Evolutionary conservation across 805 yeast genomes (phyloP).

Genomic region (Candida oleophila): DNA sequence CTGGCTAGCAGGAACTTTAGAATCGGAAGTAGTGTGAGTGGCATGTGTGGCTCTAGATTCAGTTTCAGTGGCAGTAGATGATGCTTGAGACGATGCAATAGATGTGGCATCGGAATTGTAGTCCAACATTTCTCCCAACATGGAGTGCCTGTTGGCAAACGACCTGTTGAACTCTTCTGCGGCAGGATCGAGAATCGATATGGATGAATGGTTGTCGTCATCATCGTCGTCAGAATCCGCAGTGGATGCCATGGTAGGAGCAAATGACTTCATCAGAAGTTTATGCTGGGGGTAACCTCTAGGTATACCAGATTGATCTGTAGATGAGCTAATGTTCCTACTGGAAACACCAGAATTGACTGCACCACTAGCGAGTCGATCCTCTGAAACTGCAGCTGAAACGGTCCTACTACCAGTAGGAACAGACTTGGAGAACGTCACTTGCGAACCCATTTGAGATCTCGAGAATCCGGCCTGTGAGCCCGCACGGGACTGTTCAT

Average conservation of each 20-base stretch:
- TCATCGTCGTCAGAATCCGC: background rate
- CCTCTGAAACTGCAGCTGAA: background rate
- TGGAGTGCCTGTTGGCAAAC: constrained; percentile 35
- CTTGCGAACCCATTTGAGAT: background rate
- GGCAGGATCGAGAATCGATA: constrained; percentile 11
- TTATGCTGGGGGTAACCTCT: background rate
- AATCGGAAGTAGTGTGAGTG: background rate
- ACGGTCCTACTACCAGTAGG: background rate
- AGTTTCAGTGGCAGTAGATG: background rate
- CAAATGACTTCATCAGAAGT: constrained; percentile 1
- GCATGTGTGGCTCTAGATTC: background rate
- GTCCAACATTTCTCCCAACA: constrained; percentile 45
- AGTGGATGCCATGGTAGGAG: background rate
- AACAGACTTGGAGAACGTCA: background rate
- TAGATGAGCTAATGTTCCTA: background rate
- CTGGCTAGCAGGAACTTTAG: background rate
- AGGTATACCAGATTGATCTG: background rate
- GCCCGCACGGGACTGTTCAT: constrained; percentile 1
- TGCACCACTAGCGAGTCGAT: background rate
- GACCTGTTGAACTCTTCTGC: constrained; percentile 25
- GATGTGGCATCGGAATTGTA: constrained; percentile 32
- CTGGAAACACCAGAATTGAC: background rate
- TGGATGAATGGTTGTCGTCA: background rate
- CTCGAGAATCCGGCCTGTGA: background rate
- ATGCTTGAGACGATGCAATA: constrained; percentile 7